Percentiles rank a stretch among this genome's conserved stretches.
These are phyloP conservation scores for Sclerotinia spermophila DNA, from an alignment of 2,329 filamentous ascomycete species.

Conservation along the genomic window DNA sequence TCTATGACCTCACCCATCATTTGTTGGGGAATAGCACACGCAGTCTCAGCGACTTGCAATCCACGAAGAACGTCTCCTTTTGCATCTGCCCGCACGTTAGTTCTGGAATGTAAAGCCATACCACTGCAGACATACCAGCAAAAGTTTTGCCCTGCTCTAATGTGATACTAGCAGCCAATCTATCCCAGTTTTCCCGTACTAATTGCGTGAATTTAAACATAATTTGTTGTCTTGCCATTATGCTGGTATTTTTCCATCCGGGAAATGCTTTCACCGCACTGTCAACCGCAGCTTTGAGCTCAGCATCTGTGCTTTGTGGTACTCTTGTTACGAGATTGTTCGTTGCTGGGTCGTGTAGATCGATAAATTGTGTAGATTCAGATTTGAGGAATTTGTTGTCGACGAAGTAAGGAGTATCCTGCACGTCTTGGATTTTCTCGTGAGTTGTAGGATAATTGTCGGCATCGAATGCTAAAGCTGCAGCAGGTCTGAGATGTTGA, in stretches of 20 bases:
- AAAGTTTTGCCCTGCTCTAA: conserved; percentile 88
- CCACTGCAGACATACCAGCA: conserved; percentile 42
- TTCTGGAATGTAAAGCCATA: neutral
- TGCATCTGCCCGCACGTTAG: conserved; percentile 50
- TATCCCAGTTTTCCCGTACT: conserved; percentile 81
- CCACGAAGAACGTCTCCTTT: conserved; percentile 78
- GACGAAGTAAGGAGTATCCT: conserved; percentile 76
- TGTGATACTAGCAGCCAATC: conserved; percentile 78
- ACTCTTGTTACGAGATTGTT: conserved; percentile 83
- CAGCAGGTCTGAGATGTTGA: conserved; percentile 51
- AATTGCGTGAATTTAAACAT: conserved; percentile 83
- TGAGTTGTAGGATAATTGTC: conserved; percentile 67
- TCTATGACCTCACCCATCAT: conserved; percentile 81
- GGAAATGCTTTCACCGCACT: conserved; percentile 74
- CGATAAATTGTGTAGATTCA: conserved; percentile 67
- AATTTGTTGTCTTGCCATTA: conserved; percentile 74
- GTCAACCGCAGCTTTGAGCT: conserved; percentile 71
- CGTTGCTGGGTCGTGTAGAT: conserved; percentile 77
- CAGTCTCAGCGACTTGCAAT: conserved; percentile 79
- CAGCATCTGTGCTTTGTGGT: conserved; percentile 73
- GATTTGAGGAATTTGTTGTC: conserved; percentile 75
- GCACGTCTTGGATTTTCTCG: conserved; percentile 62
- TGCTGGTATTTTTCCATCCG: conserved; percentile 66
- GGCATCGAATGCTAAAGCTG: conserved; percentile 53
- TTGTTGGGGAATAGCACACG: conserved; percentile 75